A percentile compares a stretch with the other conserved stretches of the same genome.
Conservation (phyloP, 1,139 yeast genomes). For the Wickerhamomyces sp. region DNA sequence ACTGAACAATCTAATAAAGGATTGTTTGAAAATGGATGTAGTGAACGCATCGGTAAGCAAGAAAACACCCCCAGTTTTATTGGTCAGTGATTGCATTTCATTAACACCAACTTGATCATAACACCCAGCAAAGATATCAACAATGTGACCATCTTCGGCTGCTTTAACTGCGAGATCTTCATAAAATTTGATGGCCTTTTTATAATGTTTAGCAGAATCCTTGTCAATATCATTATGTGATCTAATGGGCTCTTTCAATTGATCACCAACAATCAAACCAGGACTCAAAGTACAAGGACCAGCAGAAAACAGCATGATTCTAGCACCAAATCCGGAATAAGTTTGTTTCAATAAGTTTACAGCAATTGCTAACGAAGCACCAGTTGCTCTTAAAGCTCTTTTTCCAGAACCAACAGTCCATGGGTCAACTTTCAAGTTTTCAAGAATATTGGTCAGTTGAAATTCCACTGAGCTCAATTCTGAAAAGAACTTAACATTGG, state of each 20-base stretch:
- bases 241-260: conserved; percentile 92
- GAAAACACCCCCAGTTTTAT: conserved; percentile 90
- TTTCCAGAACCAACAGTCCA: conserved; percentile 90
- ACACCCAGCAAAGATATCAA: conserved; percentile 95
- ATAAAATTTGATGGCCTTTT: conserved; percentile 85
- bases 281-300: conserved; percentile 97
- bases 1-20: conserved; percentile 79
- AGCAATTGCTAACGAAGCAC: conserved; percentile 88
- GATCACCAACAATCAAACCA: conserved; percentile 89
- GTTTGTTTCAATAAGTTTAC: conserved; percentile 77
- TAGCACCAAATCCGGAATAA: conserved; percentile 87
- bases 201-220: conserved; percentile 87
- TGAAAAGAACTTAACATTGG: conserved; percentile 59
- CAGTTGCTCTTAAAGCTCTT: conserved; percentile 90
- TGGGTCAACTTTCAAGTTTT: conserved; percentile 76
- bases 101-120: conserved; percentile 97
- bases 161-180: conserved; percentile 73
- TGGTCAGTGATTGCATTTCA: conserved; percentile 89
- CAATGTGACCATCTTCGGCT: conserved; percentile 75
- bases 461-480: conserved; percentile 87
- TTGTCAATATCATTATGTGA: conserved; percentile 94
- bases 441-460: conserved; percentile 77
- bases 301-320: conserved; percentile 85
- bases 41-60: conserved; percentile 93
- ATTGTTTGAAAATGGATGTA: conserved; percentile 93